Conservation (phyloP, 1,139 yeast genomes). For the Debaryomyces udenii region DNA sequence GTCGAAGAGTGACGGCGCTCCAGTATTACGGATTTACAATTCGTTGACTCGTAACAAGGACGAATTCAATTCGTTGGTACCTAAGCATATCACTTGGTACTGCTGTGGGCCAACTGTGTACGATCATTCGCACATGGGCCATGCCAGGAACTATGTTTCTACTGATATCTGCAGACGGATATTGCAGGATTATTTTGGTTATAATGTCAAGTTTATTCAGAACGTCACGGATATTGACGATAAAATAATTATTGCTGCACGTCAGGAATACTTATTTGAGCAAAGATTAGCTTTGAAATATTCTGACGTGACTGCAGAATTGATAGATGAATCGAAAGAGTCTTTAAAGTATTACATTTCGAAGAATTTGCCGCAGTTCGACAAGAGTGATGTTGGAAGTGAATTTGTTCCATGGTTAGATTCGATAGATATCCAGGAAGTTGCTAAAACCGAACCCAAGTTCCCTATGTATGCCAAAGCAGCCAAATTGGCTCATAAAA, state of each 20-base stretch:
- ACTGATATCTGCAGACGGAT: conserved; percentile 91
- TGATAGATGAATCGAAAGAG: conserved; percentile 40
- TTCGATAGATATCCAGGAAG: conserved; percentile 49
- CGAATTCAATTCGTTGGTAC: conserved; percentile 66
- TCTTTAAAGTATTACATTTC: conserved; percentile 54
- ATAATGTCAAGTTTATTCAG: conserved; percentile 83
- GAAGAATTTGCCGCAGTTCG: conserved; percentile 57
- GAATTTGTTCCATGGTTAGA: conserved; percentile 57
- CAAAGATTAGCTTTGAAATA: conserved; percentile 46
- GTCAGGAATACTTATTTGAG: conserved; percentile 82
- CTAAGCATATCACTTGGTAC: conserved; percentile 84
- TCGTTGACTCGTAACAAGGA: conserved; percentile 82
- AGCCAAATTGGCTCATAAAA: conserved; percentile 53
- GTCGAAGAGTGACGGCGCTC: conserved; percentile 17
- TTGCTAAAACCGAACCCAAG: conserved; percentile 68
- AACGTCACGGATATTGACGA: conserved; percentile 98
- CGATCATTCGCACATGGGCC: conserved; percentile 98
- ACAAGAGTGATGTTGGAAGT: conserved; percentile 25
- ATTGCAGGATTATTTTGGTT: conserved; percentile 87
- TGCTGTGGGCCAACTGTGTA: conserved; percentile 99
- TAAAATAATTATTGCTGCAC: conserved; percentile 90
- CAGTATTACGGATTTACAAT: conserved; percentile 57
- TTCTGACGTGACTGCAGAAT: conserved; percentile 35
- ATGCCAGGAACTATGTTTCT: conserved; percentile 94
- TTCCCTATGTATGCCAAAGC: conserved; percentile 84